Evolutionary conservation across 2,329 filamentous ascomycete species (phyloP).

Genomic region (Ploettnerulaceae sp.): DNA sequence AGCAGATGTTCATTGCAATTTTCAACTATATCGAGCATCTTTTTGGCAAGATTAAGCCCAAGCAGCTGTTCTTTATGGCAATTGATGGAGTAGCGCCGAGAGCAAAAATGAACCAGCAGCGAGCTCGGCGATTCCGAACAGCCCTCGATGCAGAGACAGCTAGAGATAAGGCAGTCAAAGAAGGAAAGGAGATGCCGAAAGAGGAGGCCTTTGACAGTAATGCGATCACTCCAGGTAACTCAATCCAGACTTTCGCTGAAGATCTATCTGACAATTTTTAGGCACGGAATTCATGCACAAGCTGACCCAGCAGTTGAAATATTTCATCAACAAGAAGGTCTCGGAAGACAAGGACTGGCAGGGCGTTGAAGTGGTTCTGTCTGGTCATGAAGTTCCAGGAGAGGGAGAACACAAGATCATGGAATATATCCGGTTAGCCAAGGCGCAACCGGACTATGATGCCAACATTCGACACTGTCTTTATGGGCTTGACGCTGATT

Average conservation of each 20-base stretch:
- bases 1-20: constrained; percentile 99
- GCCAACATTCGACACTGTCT: constrained; percentile 93
- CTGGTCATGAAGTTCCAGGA: constrained; percentile 94
- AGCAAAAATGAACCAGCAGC: constrained; percentile 99
- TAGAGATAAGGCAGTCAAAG: constrained; percentile 83
- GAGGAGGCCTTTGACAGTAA: constrained; percentile 98
- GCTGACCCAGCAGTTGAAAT: constrained; percentile 87
- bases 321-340: constrained; percentile 98
- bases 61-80: constrained; percentile 99
- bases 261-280: constrained; percentile 35
- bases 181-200: constrained; percentile 89
- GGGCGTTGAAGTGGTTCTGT: constrained; percentile 90
- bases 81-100: constrained; percentile 96
- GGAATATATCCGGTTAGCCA: constrained; percentile 98
- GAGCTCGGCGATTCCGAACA: constrained; percentile 88
- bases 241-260: constrained; percentile 6
- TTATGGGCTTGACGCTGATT: constrained; percentile 92
- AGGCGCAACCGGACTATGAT: constrained; percentile 89
- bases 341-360: constrained; percentile 98
- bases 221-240: constrained; percentile 82
- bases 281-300: constrained; percentile 94
- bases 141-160: constrained; percentile 86
- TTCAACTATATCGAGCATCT: constrained; percentile 99
- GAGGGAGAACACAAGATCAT: constrained; percentile 99
- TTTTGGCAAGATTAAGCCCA: constrained; percentile 97